Conservation (phyloP, 352 stramenopile genomes). For the Peronosclerospora sorghi region DNA sequence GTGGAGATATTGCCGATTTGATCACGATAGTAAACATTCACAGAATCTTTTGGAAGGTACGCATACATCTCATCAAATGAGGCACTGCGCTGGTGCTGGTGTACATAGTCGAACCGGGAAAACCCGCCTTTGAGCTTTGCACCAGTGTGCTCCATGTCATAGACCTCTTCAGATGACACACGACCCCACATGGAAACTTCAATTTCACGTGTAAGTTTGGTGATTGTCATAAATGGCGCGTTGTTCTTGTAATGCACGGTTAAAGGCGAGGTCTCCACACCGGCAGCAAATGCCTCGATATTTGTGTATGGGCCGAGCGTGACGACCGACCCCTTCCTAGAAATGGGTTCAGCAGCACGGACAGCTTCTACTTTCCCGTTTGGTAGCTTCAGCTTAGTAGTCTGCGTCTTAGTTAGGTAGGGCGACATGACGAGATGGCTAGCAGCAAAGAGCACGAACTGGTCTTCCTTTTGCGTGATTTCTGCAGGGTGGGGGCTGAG, state of each 20-base stretch:
- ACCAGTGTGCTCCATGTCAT: slow-evolving; percentile 79
- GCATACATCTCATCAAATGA: slow-evolving; percentile 73
- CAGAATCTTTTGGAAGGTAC: slow-evolving; percentile 55
- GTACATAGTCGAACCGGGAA: slow-evolving; percentile 78
- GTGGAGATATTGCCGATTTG: slow-evolving; percentile 87
- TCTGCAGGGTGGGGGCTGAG: slow-evolving; percentile 69
- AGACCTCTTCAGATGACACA: slow-evolving; percentile 82
- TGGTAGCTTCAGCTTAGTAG: slow-evolving; percentile 78
- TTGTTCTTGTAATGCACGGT: slow-evolving; percentile 82
- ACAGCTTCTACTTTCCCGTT: slow-evolving; percentile 64
- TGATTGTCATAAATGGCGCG: slow-evolving; percentile 77
- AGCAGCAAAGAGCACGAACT: slow-evolving; percentile 73
- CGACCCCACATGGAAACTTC: slow-evolving; percentile 87
- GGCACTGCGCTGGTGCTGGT: slow-evolving; percentile 44
- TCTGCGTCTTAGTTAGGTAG: slow-evolving; percentile 70
- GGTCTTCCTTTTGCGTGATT: slow-evolving; percentile 73
- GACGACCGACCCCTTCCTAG: slow-evolving; percentile 62
- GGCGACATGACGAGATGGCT: slow-evolving; percentile 57
- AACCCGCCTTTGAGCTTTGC: slow-evolving; percentile 79
- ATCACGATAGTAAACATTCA: slow-evolving; percentile 87
- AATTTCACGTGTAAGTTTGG: slow-evolving; percentile 74
- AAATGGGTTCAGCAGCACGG: slow-evolving; percentile 38
- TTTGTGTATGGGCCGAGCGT: slow-evolving; percentile 75
- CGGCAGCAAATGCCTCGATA: slow-evolving; percentile 29
- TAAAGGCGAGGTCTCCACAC: slow-evolving; percentile 14